Percentiles rank a stretch among this genome's conserved stretches.
These are phyloP conservation scores for Cymbidium sinense DNA, from an alignment of 106 monocot species.

Conservation along the genomic window DNA sequence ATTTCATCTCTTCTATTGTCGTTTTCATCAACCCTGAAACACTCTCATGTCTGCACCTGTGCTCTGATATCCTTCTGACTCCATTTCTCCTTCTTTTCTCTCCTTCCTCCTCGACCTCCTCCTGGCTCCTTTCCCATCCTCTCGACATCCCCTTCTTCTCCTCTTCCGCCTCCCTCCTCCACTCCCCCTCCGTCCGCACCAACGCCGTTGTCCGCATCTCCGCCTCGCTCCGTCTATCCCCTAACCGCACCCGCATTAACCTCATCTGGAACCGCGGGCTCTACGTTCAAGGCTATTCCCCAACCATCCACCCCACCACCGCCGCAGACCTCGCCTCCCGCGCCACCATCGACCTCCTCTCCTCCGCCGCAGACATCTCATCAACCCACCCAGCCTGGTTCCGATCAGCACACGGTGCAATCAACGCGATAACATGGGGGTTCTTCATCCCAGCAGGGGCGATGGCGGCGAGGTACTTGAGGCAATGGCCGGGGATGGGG, in stretches of 20 bases:
- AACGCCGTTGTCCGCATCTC: constrained; percentile 44
- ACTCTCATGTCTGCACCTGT: constrained; percentile 54
- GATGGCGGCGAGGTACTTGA: constrained; percentile 56
- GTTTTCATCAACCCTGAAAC: constrained; percentile 63
- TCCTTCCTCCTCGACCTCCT: constrained; percentile 63
- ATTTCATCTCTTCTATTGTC: constrained; percentile 68
- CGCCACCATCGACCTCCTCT: constrained; percentile 52
- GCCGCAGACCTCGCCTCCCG: constrained; percentile 53
- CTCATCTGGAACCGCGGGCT: constrained; percentile 88
- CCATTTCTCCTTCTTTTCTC: constrained; percentile 42
- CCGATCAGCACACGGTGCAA: constrained; percentile 31
- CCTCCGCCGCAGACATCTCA: constrained; percentile 20
- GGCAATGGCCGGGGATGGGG: constrained; percentile 36
- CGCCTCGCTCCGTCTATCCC: constrained; percentile 31
- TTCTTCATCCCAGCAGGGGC: constrained; percentile 55
- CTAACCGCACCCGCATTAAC: constrained; percentile 59
- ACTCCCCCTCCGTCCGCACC: constrained; percentile 13
- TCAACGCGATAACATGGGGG: constrained; percentile 74
- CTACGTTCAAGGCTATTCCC: constrained; percentile 86
- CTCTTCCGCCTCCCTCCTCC: constrained; percentile 16
- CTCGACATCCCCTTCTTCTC: constrained; percentile 45
- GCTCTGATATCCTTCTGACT: constrained; percentile 66
- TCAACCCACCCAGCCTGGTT: constrained; percentile 16
- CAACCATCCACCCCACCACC: constrained; percentile 71
- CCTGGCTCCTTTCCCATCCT: constrained; percentile 52